Evolutionary conservation across 2,329 filamentous ascomycete genomes (phyloP), one percentile per base, ranked within the genome.

Genomic region (Colletotrichum destructivum): DNA sequence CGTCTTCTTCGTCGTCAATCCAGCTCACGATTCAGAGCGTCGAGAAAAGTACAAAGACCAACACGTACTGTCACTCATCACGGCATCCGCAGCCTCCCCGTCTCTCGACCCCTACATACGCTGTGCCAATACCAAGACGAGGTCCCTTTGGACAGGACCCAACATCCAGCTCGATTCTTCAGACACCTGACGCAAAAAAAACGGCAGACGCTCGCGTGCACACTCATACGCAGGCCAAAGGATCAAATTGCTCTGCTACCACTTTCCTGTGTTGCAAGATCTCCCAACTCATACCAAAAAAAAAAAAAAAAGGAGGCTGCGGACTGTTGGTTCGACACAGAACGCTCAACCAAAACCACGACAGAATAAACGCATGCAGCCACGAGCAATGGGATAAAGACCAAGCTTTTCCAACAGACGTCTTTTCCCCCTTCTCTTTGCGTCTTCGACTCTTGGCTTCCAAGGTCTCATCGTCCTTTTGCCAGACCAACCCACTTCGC

Each of bases 381-480:
- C 52, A 59, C 69, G 46, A 69, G 69, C 59, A 59, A 69, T 71
- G 69, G 64, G 69, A 71, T 71, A 71, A 71, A 60, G 47, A 62
- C 38, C 46, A 63, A 62, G 52, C 40, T 67, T 23, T 63, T 61
- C 15, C n/a, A 38, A 38, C 35, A 38, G 9, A 38, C 35, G 35
- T 38, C 26, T 16, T 11, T 9, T 31, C 52, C n/a, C 51, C 15
- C 40, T 57, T 49, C 18, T 59, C 57, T 59, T 38, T 35, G 38
- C 26, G n/a, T 26, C 44, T 49, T 31, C 38, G 35, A 26, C 35
- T 69, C 52, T 69, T 63, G 64, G 69, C 59, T 46, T 54, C 8
- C 26, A 49, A 67, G 56, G 42, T 56, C 68, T 62, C 38, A 62
- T 67, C 63, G 44, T 54, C 18, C 38, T 49, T 51, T 9, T 31